These are phyloP conservation scores for Camelina sativa DNA, from an alignment of 345 rosid species.

Conservation along the genomic window DNA sequence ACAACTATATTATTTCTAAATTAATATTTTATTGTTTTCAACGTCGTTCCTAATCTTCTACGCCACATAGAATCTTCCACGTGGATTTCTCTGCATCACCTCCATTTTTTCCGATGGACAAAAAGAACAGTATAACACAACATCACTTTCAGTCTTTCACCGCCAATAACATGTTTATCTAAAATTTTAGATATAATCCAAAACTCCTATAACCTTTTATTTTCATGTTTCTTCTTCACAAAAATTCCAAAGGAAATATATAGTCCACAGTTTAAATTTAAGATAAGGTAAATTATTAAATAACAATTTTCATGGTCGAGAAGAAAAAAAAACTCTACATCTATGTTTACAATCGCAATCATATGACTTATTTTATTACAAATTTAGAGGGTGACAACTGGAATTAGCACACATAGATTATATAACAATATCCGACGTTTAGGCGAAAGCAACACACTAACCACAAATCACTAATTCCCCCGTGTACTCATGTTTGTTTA, in stretches of 20 bases:
- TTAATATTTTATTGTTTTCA: constrained; percentile 1
- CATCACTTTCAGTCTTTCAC: constrained; percentile 18
- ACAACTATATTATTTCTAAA: background rate
- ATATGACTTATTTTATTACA: constrained; percentile 9
- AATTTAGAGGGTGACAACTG: background rate
- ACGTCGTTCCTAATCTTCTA: background rate
- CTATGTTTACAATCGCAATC: constrained; percentile 7
- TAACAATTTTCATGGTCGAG: background rate
- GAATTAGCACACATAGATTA: constrained; percentile 6
- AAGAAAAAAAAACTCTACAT: background rate
- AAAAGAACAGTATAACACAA: background rate
- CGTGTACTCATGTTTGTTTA: constrained; percentile 26
- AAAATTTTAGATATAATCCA: background rate
- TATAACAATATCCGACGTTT: constrained; percentile 18
- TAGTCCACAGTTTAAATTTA: background rate
- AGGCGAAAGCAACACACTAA: constrained; percentile 38
- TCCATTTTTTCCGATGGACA: constrained; percentile 1
- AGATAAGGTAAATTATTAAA: background rate
- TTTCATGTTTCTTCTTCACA: background rate
- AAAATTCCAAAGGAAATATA: background rate
- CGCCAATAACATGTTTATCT: constrained; percentile 8
- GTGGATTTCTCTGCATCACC: constrained; percentile 16
- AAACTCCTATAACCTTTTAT: background rate
- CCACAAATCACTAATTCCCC: constrained; percentile 11
- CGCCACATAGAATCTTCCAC: constrained; percentile 16